phyloP scores from a whole-genome alignment of 192 early-diverging fungal species.

The Coemansia sp. region DNA sequence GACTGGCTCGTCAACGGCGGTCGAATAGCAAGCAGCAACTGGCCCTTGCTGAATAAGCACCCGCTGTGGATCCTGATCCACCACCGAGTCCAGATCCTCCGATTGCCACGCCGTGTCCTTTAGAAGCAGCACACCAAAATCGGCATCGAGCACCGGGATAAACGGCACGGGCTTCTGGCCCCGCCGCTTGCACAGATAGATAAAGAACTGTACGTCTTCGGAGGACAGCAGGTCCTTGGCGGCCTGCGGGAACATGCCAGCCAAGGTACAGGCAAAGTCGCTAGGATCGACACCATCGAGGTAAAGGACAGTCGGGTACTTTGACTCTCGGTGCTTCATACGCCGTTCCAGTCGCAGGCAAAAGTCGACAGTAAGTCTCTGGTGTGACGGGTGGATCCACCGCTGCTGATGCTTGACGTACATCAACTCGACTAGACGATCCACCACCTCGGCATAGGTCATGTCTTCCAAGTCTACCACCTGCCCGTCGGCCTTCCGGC shows the following conservation, averaged over 20 bases:
- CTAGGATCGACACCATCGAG: neutral
- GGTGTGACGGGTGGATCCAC: conserved; percentile 75
- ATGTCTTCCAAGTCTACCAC: conserved; percentile 82
- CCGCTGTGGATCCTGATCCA: conserved; percentile 78
- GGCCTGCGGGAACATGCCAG: neutral
- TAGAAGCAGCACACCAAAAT: conserved; percentile 85
- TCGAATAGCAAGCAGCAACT: conserved; percentile 69
- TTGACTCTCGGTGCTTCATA: conserved; percentile 66
- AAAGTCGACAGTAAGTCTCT: conserved; percentile 74
- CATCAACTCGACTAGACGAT: conserved; percentile 78
- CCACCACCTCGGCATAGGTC: conserved; percentile 86
- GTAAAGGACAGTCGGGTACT: neutral
- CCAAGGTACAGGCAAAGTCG: conserved; percentile 12
- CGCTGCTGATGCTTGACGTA: conserved; percentile 69
- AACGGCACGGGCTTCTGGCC: conserved; percentile 87
- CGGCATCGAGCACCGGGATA: conserved; percentile 78
- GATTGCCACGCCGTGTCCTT: conserved; percentile 90
- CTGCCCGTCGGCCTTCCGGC: conserved; percentile 66
- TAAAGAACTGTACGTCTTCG: conserved; percentile 31
- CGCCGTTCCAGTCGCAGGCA: too few species aligned
- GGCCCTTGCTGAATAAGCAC: conserved; percentile 87
- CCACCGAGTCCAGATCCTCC: conserved; percentile 77
- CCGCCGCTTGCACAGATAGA: conserved; percentile 46
- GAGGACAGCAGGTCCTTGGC: conserved; percentile 6
- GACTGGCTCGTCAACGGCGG: conserved; percentile 74